These are phyloP conservation scores for Jacaranda mimosifolia DNA, from an alignment of 257 asterid species.

Conservation along the genomic window DNA sequence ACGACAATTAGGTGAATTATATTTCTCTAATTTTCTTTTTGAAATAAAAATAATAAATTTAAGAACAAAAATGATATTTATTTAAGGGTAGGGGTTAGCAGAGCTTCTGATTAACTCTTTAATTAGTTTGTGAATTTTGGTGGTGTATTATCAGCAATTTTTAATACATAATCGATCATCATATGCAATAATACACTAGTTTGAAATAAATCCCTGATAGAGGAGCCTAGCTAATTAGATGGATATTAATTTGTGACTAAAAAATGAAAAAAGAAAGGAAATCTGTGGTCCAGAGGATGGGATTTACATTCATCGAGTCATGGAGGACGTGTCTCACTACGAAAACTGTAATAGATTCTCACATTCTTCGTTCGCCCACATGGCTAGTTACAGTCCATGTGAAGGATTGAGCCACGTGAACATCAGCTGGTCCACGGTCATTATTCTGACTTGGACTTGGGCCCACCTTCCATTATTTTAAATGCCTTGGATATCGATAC, in stretches of 20 bases:
- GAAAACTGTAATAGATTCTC: conserved; percentile 27
- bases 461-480: conserved; percentile 27
- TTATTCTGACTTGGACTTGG: conserved; percentile 34
- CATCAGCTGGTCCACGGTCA: conserved; percentile 33
- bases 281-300: conserved; percentile 14
- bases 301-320: neutral
- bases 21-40: no score
- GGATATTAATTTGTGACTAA: neutral
- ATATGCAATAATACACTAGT: no score
- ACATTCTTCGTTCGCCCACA: neutral
- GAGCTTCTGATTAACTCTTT: no score
- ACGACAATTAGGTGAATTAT: neutral
- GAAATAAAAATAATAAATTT: no score
- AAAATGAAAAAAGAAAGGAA: neutral
- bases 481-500: neutral
- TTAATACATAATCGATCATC: no score
- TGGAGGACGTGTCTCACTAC: conserved; percentile 26
- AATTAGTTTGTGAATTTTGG: no score
- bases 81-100: no score
- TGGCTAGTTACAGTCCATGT: conserved; percentile 37
- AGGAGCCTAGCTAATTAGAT: neutral
- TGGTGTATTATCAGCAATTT: no score
- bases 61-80: no score
- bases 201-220: no score
- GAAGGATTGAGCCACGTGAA: conserved; percentile 39